Evolutionary conservation across 2,329 filamentous ascomycete species (phyloP).

Genomic region (Talaromyces sp.): DNA sequence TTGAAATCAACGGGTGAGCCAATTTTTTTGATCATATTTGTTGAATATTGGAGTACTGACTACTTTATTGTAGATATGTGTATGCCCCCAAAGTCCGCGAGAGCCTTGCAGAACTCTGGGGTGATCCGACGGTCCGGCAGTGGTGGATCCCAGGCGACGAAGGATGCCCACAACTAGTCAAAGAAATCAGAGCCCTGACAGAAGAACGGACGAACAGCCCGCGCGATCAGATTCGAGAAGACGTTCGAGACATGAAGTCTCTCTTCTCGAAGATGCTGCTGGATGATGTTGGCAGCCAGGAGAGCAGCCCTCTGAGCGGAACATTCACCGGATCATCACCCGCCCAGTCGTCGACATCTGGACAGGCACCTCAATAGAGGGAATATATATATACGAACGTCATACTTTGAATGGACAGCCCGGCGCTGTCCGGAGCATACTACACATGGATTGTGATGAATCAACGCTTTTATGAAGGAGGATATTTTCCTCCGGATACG

Average conservation of each 20-base stretch:
- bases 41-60: slow-evolving; percentile 3
- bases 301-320: background rate
- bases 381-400: background rate
- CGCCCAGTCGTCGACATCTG: background rate
- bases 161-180: slow-evolving; percentile 66
- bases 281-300: slow-evolving; percentile 28
- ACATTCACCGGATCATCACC: slow-evolving; percentile 12
- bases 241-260: slow-evolving; percentile 67
- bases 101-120: slow-evolving; percentile 72
- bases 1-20: slow-evolving; percentile 74
- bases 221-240: slow-evolving; percentile 51
- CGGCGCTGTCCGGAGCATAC: background rate
- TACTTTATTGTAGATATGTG: slow-evolving; percentile 61
- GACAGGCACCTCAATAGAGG: background rate
- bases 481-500: background rate
- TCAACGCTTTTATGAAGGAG: background rate
- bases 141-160: slow-evolving; percentile 92
- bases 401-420: background rate
- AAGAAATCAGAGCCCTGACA: slow-evolving; percentile 73
- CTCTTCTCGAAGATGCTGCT: slow-evolving; percentile 63
- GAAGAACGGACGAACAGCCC: slow-evolving; percentile 64
- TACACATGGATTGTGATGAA: background rate
- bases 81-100: slow-evolving; percentile 68
- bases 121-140: slow-evolving; percentile 61
- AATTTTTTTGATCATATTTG: background rate